Evolutionary conservation across 306 rosid genomes (phyloP).

Genomic region (Quercus bicolor): DNA sequence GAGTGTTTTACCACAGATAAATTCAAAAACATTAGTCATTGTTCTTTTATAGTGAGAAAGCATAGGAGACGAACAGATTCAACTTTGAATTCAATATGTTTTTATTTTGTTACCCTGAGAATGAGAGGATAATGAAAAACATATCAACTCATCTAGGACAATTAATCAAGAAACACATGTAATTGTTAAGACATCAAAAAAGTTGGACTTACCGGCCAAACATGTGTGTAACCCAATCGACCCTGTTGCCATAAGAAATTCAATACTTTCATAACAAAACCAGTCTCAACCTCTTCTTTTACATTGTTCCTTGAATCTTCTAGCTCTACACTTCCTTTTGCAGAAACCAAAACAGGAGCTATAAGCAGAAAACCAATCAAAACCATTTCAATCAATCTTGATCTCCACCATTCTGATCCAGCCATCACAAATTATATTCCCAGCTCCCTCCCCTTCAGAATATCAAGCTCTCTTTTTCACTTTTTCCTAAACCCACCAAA

Average conservation of each 20-base stretch:
- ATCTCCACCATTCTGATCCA: slow-evolving; percentile 34
- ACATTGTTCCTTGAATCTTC: slow-evolving; percentile 34
- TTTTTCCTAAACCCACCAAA: neutral
- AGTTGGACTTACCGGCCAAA: slow-evolving; percentile 71
- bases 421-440: neutral
- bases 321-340: slow-evolving; percentile 46
- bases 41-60: too few relatives aligned
- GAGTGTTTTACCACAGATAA: too few relatives aligned
- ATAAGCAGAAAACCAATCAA: slow-evolving; percentile 33
- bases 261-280: slow-evolving; percentile 34
- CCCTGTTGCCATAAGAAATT: slow-evolving; percentile 68
- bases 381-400: slow-evolving; percentile 36
- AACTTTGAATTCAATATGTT: too few relatives aligned
- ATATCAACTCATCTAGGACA: too few relatives aligned
- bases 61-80: too few relatives aligned
- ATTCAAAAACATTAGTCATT: too few relatives aligned
- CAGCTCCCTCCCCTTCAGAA: neutral
- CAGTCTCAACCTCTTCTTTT: slow-evolving; percentile 14
- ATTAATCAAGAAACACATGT: neutral
- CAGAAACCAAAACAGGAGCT: slow-evolving; percentile 43
- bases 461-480: neutral
- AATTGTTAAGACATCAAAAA: neutral
- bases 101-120: too few relatives aligned
- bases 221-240: slow-evolving; percentile 41
- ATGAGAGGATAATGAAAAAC: too few relatives aligned